A percentile compares a stretch with the other conserved stretches of the same genome.
Conservation (phyloP, 495 filamentous ascomycete genomes). For the Xylaria scruposa region DNA sequence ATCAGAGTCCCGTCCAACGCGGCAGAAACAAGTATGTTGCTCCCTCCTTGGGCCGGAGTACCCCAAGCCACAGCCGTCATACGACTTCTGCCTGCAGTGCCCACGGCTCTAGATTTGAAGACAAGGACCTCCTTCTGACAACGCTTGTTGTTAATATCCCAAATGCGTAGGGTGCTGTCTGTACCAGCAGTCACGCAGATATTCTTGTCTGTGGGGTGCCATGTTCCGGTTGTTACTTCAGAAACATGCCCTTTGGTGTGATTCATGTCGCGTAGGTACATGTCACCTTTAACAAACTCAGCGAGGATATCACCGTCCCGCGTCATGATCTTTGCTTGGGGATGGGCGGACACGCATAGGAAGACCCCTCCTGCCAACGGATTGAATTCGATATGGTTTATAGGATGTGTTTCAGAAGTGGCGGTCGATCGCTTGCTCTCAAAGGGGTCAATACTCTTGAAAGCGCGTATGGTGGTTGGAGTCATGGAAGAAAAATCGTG, state of each 20-base stretch:
- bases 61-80: conserved; percentile 95
- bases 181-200: conserved; percentile 87
- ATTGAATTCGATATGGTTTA: conserved; percentile 88
- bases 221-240: conserved; percentile 83
- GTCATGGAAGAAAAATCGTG: conserved; percentile 98
- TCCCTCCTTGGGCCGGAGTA: conserved; percentile 74
- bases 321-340: conserved; percentile 86
- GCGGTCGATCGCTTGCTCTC: conserved; percentile 71
- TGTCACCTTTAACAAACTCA: conserved; percentile 95
- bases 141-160: conserved; percentile 89
- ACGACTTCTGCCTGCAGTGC: conserved; percentile 86
- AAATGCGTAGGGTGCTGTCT: conserved; percentile 93
- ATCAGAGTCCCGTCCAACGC: conserved; percentile 88
- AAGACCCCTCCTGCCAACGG: conserved; percentile 79
- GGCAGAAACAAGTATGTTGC: conserved; percentile 81
- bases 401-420: conserved; percentile 80
- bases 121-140: conserved; percentile 92
- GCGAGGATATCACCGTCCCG: conserved; percentile 84
- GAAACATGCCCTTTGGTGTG: conserved; percentile 96
- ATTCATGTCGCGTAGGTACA: conserved; percentile 96
- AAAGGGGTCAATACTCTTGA: conserved; percentile 89
- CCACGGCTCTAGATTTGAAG: conserved; percentile 85
- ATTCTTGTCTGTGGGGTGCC: conserved; percentile 85
- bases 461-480: conserved; percentile 88
- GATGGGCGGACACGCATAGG: conserved; percentile 82